phyloP scores from a whole-genome alignment of 2,329 filamentous ascomycete species.

The Aspergillus sp. region DNA sequence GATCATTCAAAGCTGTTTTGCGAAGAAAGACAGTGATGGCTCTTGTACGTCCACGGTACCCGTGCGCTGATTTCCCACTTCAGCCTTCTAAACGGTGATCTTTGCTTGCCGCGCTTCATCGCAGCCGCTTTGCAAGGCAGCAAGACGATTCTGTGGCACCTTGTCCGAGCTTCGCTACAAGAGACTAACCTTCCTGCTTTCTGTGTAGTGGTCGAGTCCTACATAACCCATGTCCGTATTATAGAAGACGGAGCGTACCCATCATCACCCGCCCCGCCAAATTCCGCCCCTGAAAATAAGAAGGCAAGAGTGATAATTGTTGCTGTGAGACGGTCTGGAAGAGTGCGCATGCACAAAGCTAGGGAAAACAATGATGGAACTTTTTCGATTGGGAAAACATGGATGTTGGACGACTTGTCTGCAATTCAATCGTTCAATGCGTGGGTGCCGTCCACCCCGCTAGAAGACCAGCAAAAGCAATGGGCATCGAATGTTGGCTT shows the following conservation, averaged over 20 bases:
- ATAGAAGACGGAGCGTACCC: conserved; percentile 84
- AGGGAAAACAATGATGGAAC: conserved; percentile 92
- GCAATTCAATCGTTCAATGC: conserved; percentile 81
- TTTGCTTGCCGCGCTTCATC: not conserved
- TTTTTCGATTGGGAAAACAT: conserved; percentile 98
- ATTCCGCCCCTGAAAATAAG: conserved; percentile 73
- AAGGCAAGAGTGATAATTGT: conserved; percentile 93
- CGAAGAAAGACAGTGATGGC: conserved; percentile 84
- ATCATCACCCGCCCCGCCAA: conserved; percentile 80
- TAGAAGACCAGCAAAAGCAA: conserved; percentile 65
- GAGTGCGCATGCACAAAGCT: conserved; percentile 94
- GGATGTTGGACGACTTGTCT: conserved; percentile 89
- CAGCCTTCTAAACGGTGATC: conserved; percentile 4
- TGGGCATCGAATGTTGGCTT: conserved; percentile 88
- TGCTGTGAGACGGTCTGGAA: conserved; percentile 86
- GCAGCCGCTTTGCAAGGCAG: not conserved
- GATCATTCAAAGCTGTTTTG: conserved; percentile 94
- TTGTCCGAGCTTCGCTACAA: conserved; percentile 23
- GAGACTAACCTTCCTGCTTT: conserved; percentile 6
- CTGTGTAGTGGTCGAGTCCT: conserved; percentile 78
- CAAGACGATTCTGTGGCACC: not conserved
- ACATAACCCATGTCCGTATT: conserved; percentile 96
- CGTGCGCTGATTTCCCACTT: conserved; percentile 17
- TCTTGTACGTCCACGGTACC: conserved; percentile 65
- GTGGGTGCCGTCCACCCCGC: conserved; percentile 60